A percentile compares a stretch with the other conserved stretches of the same genome.
Evolutionary conservation across 176 grass and related monocot genomes (phyloP).

Genomic region (Olyra latifolia): DNA sequence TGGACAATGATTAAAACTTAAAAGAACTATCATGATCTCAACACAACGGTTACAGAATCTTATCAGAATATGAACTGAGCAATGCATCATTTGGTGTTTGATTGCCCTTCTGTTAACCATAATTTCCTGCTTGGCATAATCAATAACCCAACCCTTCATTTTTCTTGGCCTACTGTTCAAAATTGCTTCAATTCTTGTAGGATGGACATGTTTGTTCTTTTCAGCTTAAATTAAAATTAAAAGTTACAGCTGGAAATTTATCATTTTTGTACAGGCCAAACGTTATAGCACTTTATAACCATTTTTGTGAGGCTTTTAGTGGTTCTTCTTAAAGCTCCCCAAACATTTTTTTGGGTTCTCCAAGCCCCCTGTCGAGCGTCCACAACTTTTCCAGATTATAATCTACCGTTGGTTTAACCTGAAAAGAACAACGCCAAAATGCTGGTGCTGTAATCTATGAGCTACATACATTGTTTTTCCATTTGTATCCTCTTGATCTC

Average conservation of each 20-base stretch:
- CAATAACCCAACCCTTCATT: background rate
- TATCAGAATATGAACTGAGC: background rate
- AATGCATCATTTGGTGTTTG: background rate
- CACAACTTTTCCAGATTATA: no score
- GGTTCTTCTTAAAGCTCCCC: no score
- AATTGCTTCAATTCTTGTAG: background rate
- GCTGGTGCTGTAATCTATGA: constrained; percentile 12
- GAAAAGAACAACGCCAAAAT: no score
- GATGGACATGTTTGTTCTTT: background rate
- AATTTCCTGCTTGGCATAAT: background rate
- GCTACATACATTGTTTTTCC: background rate
- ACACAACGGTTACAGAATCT: background rate
- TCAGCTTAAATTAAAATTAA: no score
- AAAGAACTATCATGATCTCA: background rate
- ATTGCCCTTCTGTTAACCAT: background rate
- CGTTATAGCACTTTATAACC: no score
- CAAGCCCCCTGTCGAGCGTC: no score
- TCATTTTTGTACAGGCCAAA: no score
- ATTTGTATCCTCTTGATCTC: background rate
- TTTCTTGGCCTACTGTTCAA: background rate
- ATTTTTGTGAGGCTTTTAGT: no score
- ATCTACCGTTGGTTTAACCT: no score
- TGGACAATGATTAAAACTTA: background rate
- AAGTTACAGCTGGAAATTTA: no score
- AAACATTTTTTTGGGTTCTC: no score